Base-by-base conservation (phyloP, 805 yeast genomes). In the Jamesozyma jinghongensis region DNA sequence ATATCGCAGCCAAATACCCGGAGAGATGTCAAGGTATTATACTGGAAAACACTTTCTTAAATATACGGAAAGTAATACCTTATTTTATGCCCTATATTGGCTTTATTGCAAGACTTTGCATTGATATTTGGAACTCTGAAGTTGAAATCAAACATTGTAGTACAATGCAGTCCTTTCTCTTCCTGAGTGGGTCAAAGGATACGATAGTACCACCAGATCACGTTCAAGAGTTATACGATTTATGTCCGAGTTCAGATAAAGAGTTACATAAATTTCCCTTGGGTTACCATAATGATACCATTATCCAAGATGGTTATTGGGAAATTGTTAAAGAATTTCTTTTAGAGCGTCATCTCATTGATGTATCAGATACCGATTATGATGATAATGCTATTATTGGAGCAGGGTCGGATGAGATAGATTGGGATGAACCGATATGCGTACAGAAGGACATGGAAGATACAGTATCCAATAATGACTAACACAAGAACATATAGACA, bases 171-270 rank as follows among this genome's bases (percentile, higher is more conserved):
- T 92, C 95, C 0, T 68, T 80, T 25, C 66, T 87, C 30, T 75
- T 88, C 50, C 57, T 88, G 30, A 73, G 81, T 48, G 96, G 94
- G 0, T 61, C 71, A 13, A 67, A 69, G 32, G 98, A 90, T 64
- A 97, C 92, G 61, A 77, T 90, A 16, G 95, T 90, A 2, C 97
- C 97, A 4, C 95, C 96, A 0, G 48, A 50, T 1, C 96, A 90
- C 54, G 83, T 87, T 84, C 69, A 71, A 36, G 54, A 53, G 34
- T 67, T 87, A 20, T 80, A 60, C 53, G 71, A 69, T 20, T 50
- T 78, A 41, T 66, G 81, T 43, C 69, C 73, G 17, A 63, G 79
- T 34, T 53, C 57, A 0, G 57, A 62, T 14, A 87, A 85, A 59
- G 59, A 62, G 28, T 70, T 75, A 48, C 65, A 71, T 38, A 69